phyloP scores from a whole-genome alignment of 2,329 filamentous ascomycete species.

The Parastagonospora avenae region DNA sequence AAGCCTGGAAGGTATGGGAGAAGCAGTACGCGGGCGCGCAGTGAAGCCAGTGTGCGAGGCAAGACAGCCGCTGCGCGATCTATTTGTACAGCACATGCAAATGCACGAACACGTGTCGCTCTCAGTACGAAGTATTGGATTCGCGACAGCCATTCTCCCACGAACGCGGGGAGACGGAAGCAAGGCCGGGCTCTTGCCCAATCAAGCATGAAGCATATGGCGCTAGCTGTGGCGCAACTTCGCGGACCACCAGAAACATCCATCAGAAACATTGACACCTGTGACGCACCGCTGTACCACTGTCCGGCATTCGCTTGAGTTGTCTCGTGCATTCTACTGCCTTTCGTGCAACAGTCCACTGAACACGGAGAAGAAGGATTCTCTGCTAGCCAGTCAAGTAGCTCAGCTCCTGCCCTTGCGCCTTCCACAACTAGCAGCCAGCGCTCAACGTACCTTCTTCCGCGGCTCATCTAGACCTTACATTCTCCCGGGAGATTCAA shows the following conservation, averaged over 20 bases:
- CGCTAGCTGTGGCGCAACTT: conserved; percentile 1
- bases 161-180: conserved; percentile 4
- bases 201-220: not conserved
- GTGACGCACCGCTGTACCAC: too few species aligned
- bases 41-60: not conserved
- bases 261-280: not conserved
- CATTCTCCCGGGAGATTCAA: too few species aligned
- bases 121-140: too few species aligned
- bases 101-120: conserved; percentile 1
- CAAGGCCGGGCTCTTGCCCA: not conserved
- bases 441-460: not conserved
- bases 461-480: not conserved
- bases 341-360: too few species aligned
- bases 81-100: not conserved
- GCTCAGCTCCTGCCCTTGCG: not conserved
- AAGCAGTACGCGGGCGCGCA: not conserved
- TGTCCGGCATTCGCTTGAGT: too few species aligned
- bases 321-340: too few species aligned
- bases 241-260: not conserved
- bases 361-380: too few species aligned
- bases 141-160: not conserved
- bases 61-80: too few species aligned
- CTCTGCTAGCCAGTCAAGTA: not conserved
- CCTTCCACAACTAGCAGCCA: not conserved
- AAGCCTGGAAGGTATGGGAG: conserved; percentile 39